Conservation (phyloP, 176 grass and related monocot genomes). For the Eleusine indica region DNA sequence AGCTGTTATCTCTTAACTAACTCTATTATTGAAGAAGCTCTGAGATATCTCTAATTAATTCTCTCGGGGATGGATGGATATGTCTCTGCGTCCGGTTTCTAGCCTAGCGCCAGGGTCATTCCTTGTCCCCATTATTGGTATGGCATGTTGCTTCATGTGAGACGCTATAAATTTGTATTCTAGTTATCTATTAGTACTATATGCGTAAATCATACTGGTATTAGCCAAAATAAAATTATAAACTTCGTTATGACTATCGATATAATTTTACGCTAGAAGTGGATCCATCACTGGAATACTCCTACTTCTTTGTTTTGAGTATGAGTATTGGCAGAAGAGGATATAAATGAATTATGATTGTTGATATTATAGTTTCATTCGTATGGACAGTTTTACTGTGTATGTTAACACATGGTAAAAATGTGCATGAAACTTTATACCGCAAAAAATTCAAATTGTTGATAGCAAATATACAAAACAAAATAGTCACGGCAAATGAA, state of each 20-base stretch:
- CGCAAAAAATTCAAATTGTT: too few species aligned
- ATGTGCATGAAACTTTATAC: too few species aligned
- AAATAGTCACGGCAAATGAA: too few species aligned
- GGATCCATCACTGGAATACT: background rate
- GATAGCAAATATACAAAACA: too few species aligned
- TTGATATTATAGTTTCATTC: too few species aligned
- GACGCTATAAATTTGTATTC: background rate
- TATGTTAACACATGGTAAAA: too few species aligned
- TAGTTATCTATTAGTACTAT: background rate
- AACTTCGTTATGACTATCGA: background rate
- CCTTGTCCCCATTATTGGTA: background rate
- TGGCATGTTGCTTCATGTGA: background rate
- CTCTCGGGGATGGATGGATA: background rate
- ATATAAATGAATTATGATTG: too few species aligned
- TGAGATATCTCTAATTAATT: conserved; percentile 17
- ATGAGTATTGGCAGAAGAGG: too few species aligned
- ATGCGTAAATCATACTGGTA: background rate
- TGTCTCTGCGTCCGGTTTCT: conserved; percentile 10
- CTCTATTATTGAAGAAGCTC: too few species aligned
- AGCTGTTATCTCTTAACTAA: too few species aligned
- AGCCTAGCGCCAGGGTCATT: conserved; percentile 11
- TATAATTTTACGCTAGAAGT: background rate
- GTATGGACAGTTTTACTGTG: too few species aligned
- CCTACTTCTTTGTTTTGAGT: too few species aligned
- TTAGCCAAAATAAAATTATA: background rate